Evolutionary conservation across 1,284 basidiomycete genomes (phyloP).

Genomic region (Cryptococcus deneoformans): DNA sequence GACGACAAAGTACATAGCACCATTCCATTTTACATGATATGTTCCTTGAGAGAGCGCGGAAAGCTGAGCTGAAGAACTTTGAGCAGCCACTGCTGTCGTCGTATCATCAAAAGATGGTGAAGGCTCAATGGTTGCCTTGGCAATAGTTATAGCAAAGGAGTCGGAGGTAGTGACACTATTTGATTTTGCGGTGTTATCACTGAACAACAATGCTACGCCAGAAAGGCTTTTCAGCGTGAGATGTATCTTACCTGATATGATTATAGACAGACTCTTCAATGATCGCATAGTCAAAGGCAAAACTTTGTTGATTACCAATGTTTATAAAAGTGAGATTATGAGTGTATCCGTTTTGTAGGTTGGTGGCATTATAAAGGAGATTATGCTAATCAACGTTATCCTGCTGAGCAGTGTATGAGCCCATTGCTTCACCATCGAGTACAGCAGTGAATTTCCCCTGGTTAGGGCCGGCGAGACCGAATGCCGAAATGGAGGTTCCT

Average conservation of each 20-base stretch:
- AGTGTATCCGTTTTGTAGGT: slow-evolving; percentile 10
- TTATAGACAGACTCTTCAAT: slow-evolving; percentile 5
- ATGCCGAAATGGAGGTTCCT: slow-evolving; percentile 32
- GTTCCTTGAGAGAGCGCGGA: slow-evolving; percentile 4
- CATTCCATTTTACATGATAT: slow-evolving; percentile 25
- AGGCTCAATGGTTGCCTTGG: background rate
- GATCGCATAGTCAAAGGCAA: slow-evolving; percentile 30
- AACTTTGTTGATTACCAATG: slow-evolving; percentile 4
- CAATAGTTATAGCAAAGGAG: background rate
- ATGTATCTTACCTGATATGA: background rate
- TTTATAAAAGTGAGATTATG: slow-evolving; percentile 23
- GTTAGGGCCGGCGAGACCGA: slow-evolving; percentile 23
- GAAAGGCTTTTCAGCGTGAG: background rate
- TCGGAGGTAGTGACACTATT: background rate
- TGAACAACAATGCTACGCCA: too few relatives aligned
- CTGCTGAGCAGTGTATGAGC: slow-evolving; percentile 11
- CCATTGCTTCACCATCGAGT: slow-evolving; percentile 16
- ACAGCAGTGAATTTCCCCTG: slow-evolving; percentile 15
- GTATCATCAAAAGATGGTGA: background rate
- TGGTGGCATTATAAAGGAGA: slow-evolving; percentile 20
- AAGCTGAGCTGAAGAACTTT: slow-evolving; percentile 16
- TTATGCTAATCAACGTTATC: slow-evolving; percentile 11
- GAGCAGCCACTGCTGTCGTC: slow-evolving; percentile 2
- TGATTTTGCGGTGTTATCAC: background rate
- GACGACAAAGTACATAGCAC: slow-evolving; percentile 24